Evolutionary conservation across 192 early-diverging fungal genomes (phyloP).

Genomic region (Geosiphon pyriformis): DNA sequence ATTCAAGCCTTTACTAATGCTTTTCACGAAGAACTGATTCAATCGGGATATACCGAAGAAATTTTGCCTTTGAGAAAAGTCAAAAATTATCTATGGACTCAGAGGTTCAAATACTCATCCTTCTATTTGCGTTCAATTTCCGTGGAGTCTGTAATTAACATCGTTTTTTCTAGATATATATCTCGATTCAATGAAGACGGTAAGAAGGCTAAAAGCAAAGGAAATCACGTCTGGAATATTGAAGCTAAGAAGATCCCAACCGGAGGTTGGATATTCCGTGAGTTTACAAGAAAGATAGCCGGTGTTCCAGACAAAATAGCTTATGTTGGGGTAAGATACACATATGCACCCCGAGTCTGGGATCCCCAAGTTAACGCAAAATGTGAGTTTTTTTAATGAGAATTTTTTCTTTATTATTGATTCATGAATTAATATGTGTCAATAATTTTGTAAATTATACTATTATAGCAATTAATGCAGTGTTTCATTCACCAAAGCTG

Average conservation of each 20-base stretch:
- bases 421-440: not conserved
- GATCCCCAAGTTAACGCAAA: constrained; percentile 67
- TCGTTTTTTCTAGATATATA: constrained; percentile 45
- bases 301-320: constrained; percentile 59
- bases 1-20: constrained; percentile 77
- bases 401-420: not conserved
- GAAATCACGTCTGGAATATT: constrained; percentile 76
- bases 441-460: not conserved
- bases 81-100: constrained; percentile 68
- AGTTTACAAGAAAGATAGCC: constrained; percentile 65
- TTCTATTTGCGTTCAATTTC: not conserved
- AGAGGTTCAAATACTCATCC: constrained; percentile 27
- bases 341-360: constrained; percentile 66
- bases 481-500: constrained; percentile 65
- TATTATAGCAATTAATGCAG: constrained; percentile 61
- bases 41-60: constrained; percentile 57
- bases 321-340: constrained; percentile 54
- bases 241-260: constrained; percentile 67
- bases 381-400: constrained; percentile 15
- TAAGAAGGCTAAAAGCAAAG: constrained; percentile 74
- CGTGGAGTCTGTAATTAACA: not conserved
- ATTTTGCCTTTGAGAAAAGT: constrained; percentile 59
- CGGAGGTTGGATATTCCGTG: constrained; percentile 66
- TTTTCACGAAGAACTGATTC: constrained; percentile 60
- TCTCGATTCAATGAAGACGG: constrained; percentile 78